Conservation (phyloP, 306 rosid genomes). For the Fragaria iinumae region DNA sequence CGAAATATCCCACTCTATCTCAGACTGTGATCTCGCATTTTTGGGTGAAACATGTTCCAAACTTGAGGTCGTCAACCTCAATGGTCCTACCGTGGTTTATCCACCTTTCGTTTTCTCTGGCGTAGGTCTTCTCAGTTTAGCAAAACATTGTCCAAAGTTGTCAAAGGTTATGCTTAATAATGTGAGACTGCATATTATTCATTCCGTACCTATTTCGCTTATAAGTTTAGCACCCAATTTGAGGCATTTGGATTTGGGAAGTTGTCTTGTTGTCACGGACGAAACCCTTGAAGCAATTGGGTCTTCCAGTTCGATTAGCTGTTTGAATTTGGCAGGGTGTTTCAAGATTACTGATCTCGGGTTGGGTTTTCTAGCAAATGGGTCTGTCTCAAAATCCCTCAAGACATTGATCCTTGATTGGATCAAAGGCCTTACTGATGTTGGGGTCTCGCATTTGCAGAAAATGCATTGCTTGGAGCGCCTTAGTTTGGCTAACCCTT, state of each 20-base stretch:
- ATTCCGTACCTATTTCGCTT: not conserved
- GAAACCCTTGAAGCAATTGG: slow-evolving; percentile 27
- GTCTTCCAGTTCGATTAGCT: not conserved
- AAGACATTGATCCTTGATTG: not conserved
- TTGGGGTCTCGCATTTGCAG: not conserved
- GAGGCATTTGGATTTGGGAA: slow-evolving; percentile 28
- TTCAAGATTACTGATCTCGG: slow-evolving; percentile 25
- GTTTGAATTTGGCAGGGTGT: slow-evolving; percentile 32
- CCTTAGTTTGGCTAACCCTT: too few relatives aligned
- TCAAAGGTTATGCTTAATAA: slow-evolving; percentile 15
- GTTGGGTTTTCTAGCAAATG: slow-evolving; percentile 16
- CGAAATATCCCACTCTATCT: too few relatives aligned
- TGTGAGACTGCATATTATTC: not conserved
- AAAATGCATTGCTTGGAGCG: not conserved
- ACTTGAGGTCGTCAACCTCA: too few relatives aligned
- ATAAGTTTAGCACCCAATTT: slow-evolving; percentile 13
- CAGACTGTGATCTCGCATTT: too few relatives aligned
- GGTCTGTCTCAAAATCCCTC: not conserved
- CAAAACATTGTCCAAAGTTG: not conserved
- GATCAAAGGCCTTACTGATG: not conserved
- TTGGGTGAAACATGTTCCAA: too few relatives aligned
- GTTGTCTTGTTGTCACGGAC: slow-evolving; percentile 15
- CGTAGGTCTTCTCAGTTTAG: too few relatives aligned
- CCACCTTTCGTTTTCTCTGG: too few relatives aligned
- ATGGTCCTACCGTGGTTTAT: too few relatives aligned